phyloP scores from a whole-genome alignment of 163 green algal genomes.

The Trebouxia gelatinosa region DNA sequence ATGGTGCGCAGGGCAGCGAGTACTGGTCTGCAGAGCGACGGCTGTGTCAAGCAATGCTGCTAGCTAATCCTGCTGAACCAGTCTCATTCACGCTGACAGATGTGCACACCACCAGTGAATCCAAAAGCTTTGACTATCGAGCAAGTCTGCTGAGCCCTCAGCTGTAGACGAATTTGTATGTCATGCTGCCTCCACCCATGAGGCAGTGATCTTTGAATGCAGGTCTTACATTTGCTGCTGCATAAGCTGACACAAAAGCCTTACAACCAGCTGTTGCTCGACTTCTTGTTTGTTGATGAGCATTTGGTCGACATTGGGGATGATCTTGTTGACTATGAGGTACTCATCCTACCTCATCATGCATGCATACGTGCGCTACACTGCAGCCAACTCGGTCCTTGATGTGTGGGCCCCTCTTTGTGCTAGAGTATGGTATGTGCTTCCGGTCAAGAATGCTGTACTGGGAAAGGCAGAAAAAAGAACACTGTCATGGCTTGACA shows the following conservation, averaged over 20 bases:
- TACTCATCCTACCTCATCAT: too few species aligned
- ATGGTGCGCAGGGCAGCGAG: constrained; percentile 52
- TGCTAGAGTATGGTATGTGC: not conserved
- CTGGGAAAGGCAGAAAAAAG: too few species aligned
- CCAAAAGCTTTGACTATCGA: constrained; percentile 80
- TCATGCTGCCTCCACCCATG: not conserved
- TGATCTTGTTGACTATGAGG: constrained; percentile 70
- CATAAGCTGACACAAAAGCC: constrained; percentile 30
- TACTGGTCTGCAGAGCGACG: constrained; percentile 65
- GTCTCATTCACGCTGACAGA: too few species aligned
- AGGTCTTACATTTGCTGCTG: constrained; percentile 54
- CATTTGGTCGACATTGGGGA: constrained; percentile 76
- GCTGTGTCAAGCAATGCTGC: constrained; percentile 32
- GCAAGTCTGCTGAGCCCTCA: constrained; percentile 30
- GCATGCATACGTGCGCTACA: not conserved
- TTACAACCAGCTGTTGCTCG: constrained; percentile 44
- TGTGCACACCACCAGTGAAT: constrained; percentile 51
- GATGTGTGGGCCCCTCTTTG: not conserved
- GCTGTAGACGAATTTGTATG: not conserved
- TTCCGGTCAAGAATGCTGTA: not conserved
- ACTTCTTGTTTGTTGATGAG: constrained; percentile 68
- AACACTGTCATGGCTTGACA: too few species aligned
- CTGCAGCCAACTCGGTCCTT: not conserved
- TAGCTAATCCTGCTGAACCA: too few species aligned
- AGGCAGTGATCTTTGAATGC: not conserved